phyloP scores from a whole-genome alignment of 345 rosid genomes.

The Punica granatum region DNA sequence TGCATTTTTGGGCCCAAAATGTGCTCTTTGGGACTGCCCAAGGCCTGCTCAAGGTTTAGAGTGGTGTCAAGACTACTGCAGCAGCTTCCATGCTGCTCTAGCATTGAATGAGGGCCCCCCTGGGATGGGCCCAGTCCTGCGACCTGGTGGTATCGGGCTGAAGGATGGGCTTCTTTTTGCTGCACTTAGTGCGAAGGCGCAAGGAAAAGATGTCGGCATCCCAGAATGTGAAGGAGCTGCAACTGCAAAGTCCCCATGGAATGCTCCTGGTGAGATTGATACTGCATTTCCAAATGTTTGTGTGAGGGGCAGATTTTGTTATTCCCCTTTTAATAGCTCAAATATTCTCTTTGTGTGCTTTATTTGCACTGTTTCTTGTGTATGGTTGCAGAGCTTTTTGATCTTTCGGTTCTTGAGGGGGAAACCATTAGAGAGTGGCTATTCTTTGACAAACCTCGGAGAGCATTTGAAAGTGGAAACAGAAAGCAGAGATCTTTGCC shows the following conservation, averaged over 20 bases:
- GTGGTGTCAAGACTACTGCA: conserved; percentile 88
- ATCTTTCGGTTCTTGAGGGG: conserved; percentile 72
- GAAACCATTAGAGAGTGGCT: conserved; percentile 99
- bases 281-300: neutral
- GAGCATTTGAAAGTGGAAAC: conserved; percentile 95
- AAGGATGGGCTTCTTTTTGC: conserved; percentile 88
- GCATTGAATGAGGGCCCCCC: conserved; percentile 93
- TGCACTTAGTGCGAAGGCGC: conserved; percentile 75
- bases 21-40: conserved; percentile 99
- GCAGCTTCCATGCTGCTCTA: conserved; percentile 76
- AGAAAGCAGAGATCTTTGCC: conserved; percentile 98
- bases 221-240: conserved; percentile 99
- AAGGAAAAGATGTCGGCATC: conserved; percentile 84
- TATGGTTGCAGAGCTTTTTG: conserved; percentile 76
- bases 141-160: conserved; percentile 86
- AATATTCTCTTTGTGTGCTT: conserved; percentile 11
- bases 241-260: conserved; percentile 98
- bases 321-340: neutral
- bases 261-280: conserved; percentile 74
- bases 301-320: neutral
- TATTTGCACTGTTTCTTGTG: conserved; percentile 5
- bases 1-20: conserved; percentile 94
- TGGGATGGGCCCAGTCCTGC: conserved; percentile 80
- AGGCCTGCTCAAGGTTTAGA: conserved; percentile 88
- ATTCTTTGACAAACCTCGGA: conserved; percentile 90